Base-by-base conservation (phyloP, 1,284 basidiomycete genomes). In the Cryptococcus hybrid region DNA sequence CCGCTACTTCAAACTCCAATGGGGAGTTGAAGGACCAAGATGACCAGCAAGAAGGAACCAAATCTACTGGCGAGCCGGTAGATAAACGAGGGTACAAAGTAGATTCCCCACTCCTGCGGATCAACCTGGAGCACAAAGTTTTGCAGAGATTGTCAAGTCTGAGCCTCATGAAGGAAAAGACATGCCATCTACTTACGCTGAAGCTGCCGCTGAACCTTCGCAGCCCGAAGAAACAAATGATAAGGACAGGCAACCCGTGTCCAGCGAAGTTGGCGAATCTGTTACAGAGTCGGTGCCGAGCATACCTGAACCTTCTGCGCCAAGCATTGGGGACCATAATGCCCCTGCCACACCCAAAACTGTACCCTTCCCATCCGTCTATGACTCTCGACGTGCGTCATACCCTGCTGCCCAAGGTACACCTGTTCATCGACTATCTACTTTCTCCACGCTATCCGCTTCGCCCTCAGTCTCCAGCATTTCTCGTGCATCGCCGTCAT, bases 141-240 rank as follows among this genome's bases (percentile, higher is more conserved):
- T 59, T 44, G 63, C 63, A 1, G 56, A 52, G 15, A 50, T 51
- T 12, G 59, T 56, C 40, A 60, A 60, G 36, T 7, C 42, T n/a
- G 2, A 44, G n/a, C 2, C 24, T 4, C 35, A 55, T n/a, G 47
- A 12, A 30, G 30, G 30, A 30, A 30, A 30, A 30, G 30, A 30
- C 30, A 30, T 30, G 30, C 30, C 30, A 30, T 30, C 30, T 30
- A 30, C 30, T 30, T 30, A 30, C 4, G 30, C 30, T 4, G 30
- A 30, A 30, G 43, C 43, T 24, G 43, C 7, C 13, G 43, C 43
- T 44, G 43, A 39, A 39, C 30, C 30, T 30, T 30, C 30, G 30
- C 30, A 30, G 30, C 30, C 34, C 2, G 34, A 30, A 43, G 42
- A 11, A 37, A 24, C 18, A 12, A 37, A 44, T n/a, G 56, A 57